These are phyloP conservation scores for Botrytis paeoniae DNA, from an alignment of 2,329 filamentous ascomycete genomes.

Conservation along the genomic window DNA sequence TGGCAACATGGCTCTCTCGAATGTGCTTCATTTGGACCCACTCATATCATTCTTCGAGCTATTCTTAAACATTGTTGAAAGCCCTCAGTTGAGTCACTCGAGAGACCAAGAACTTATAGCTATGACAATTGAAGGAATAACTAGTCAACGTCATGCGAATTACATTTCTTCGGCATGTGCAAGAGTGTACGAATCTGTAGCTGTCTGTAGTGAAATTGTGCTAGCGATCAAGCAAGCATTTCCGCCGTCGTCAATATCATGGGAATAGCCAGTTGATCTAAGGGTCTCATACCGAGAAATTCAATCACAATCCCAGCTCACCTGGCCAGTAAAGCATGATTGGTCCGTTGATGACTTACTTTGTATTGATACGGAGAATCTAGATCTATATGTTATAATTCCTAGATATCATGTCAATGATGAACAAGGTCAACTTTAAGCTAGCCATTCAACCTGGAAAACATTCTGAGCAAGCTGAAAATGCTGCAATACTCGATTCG, in stretches of 20 bases:
- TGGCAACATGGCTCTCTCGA: background rate
- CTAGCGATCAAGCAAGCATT: background rate
- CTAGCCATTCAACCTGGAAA: too few species aligned
- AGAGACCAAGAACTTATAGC: background rate
- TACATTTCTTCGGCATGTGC: background rate
- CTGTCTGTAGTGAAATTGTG: background rate
- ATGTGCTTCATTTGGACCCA: background rate
- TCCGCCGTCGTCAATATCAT: background rate
- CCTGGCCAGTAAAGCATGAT: too few species aligned
- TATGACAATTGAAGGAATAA: background rate
- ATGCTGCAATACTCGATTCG: background rate
- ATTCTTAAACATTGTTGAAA: background rate
- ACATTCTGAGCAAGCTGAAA: background rate
- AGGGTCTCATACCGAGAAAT: too few species aligned
- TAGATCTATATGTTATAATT: too few species aligned
- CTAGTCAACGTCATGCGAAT: background rate
- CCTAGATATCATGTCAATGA: too few species aligned
- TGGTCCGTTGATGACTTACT: too few species aligned
- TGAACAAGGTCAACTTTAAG: too few species aligned
- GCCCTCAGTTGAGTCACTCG: background rate
- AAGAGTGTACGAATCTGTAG: background rate
- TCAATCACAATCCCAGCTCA: too few species aligned
- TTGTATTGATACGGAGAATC: too few species aligned
- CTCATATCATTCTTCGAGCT: background rate
- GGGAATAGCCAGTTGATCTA: background rate